Evolutionary conservation across 2,329 filamentous ascomycete genomes (phyloP).

Genomic region (Eurotiales sp.): DNA sequence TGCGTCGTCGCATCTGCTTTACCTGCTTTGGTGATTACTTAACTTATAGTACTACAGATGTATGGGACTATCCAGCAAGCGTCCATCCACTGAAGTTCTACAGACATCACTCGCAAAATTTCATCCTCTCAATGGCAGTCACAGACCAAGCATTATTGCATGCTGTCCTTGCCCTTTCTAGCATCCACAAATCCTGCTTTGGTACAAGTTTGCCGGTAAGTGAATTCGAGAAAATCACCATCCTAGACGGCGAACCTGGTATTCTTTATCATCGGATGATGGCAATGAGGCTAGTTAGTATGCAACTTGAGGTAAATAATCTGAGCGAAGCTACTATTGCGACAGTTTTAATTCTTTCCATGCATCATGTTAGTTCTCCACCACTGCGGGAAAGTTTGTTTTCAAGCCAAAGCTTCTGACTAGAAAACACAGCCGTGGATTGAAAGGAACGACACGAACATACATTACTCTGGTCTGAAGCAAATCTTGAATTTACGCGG

Average conservation of each 20-base stretch:
- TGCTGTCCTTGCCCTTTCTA: background rate
- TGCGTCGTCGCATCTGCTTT: background rate
- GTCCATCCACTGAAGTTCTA: background rate
- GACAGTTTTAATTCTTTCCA: background rate
- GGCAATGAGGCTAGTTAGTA: background rate
- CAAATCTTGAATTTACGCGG: background rate
- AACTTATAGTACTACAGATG: background rate
- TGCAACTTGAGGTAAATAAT: background rate
- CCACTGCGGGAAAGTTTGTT: background rate
- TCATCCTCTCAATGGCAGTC: background rate
- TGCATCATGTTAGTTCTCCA: background rate
- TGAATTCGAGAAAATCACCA: background rate
- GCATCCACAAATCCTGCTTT: background rate
- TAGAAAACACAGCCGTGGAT: background rate
- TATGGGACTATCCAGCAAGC: background rate
- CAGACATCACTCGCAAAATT: background rate
- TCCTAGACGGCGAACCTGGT: background rate
- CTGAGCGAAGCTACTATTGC: background rate
- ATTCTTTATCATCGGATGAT: background rate
- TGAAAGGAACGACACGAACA: background rate
- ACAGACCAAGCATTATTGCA: background rate
- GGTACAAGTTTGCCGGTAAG: background rate
- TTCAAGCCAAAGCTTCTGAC: background rate
- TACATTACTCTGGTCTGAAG: background rate
- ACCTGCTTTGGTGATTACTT: background rate